phyloP scores from a whole-genome alignment of 129 eudicot genomes.

The Sambucus nigra region DNA sequence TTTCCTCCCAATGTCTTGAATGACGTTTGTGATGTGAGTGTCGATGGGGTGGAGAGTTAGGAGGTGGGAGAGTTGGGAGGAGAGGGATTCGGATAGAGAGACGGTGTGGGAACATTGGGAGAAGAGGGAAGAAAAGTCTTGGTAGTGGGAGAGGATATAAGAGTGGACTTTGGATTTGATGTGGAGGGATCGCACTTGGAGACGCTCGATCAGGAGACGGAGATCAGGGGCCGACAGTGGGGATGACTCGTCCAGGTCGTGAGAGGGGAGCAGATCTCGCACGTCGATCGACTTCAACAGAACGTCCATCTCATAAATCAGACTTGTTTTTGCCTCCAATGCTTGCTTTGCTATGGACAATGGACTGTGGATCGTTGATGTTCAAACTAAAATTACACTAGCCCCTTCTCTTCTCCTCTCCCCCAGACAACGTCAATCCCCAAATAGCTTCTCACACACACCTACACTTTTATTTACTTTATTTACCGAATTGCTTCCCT shows the following conservation, averaged over 20 bases:
- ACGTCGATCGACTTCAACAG: conserved; percentile 64
- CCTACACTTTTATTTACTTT: no score
- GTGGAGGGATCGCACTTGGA: conserved; percentile 57
- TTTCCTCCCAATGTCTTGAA: conserved; percentile 35
- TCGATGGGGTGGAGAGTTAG: conserved; percentile 35
- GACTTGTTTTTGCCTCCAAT: background rate
- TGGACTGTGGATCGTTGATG: no score
- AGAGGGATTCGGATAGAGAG: conserved; percentile 29
- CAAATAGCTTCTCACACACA: no score
- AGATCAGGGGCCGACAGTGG: conserved; percentile 93
- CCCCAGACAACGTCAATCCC: no score
- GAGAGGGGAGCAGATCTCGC: conserved; percentile 62
- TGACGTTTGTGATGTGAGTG: conserved; percentile 22
- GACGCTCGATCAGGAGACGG: conserved; percentile 81
- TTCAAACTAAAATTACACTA: no score
- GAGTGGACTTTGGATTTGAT: conserved; percentile 79
- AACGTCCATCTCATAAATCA: conserved; percentile 68
- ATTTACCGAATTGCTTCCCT: no score
- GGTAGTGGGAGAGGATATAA: conserved; percentile 61
- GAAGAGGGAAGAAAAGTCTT: conserved; percentile 54
- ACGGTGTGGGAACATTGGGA: conserved; percentile 49
- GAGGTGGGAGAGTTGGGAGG: conserved; percentile 28
- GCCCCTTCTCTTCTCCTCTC: no score
- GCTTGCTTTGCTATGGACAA: no score
- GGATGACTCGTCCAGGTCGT: conserved; percentile 54